Base-by-base conservation (phyloP, 495 filamentous ascomycete genomes). In the Lasiosphaeris hirsuta region DNA sequence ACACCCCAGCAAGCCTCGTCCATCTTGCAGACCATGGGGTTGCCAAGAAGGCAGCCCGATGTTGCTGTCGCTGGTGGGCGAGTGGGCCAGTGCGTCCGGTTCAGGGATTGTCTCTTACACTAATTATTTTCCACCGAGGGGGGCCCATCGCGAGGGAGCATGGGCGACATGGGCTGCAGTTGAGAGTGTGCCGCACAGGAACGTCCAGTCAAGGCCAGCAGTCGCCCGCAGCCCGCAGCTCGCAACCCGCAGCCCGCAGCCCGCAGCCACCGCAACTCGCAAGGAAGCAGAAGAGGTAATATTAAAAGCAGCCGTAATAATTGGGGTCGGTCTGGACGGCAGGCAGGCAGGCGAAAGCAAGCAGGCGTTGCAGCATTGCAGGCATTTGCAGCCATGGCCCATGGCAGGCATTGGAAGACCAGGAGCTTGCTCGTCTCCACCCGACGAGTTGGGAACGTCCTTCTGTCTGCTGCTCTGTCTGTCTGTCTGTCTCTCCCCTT, bases 61-160 rank as follows among this genome's bases (percentile, higher is more conserved):
- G 51, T 50, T 58, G 56, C 45, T 48, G 56, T 58, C 23, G 58
- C 37, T 18, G 40, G 14, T 44, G 41, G 36, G 53, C 11, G 41
- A 45, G 51, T 56, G 64, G 67, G 65, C 59, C 68, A 63, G 58
- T 66, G 65, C 65, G 65, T 62, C 56, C 38, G 45, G 51, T 35
- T 52, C 48, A 48, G 55, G 50, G 46, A 47, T 51, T 34, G 23
- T 42, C 30, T n/a, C 36, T 37, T 55, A 14, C 23, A 42, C 13
- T 55, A 19, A 36, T 55, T 15, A 36, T 40, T 36, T 37, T 45
- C 17, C 41, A 42, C 18, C 15, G 51, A 54, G 39, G 51, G 48
- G 51, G 53, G 7, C 53, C 49, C 53, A 55, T 55, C 53, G 51
- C 51, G 14, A 42, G 42, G 7, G 49, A 55, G 34, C 23, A 30